These are phyloP conservation scores for Iberis amara DNA, from an alignment of 441 rosid species.

Conservation along the genomic window DNA sequence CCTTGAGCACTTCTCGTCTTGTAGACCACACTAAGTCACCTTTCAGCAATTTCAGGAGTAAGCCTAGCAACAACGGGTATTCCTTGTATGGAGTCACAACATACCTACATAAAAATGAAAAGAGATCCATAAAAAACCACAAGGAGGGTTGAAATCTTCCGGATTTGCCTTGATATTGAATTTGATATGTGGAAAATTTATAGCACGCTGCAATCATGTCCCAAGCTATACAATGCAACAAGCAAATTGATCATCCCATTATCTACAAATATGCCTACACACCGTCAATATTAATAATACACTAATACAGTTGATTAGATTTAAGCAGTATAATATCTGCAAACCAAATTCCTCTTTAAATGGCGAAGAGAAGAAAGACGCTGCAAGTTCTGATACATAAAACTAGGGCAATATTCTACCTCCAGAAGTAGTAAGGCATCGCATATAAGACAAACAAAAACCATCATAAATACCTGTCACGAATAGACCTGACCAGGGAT, in stretches of 20 bases:
- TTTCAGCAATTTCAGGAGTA: constrained; percentile 92
- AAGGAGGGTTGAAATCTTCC: constrained; percentile 7
- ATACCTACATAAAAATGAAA: constrained; percentile 48
- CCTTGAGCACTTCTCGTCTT: constrained; percentile 98
- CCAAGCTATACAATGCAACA: constrained; percentile 21
- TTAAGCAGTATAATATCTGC: constrained; percentile 16
- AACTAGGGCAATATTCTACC: constrained; percentile 10
- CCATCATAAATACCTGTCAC: constrained; percentile 15
- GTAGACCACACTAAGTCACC: constrained; percentile 98
- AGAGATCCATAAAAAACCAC: constrained; percentile 18
- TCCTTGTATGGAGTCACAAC: constrained; percentile 96
- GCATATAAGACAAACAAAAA: constrained; percentile 12
- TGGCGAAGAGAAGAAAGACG: constrained; percentile 3
- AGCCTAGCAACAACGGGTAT: constrained; percentile 84
- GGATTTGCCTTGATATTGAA: constrained; percentile 20
- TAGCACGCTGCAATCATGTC: constrained; percentile 16
- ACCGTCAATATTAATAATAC: not conserved
- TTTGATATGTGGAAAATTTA: constrained; percentile 15
- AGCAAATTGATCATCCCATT: constrained; percentile 23
- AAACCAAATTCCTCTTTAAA: constrained; percentile 1
- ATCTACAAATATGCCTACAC: constrained; percentile 18
- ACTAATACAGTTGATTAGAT: constrained; percentile 15
- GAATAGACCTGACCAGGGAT: not conserved
- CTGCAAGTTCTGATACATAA: constrained; percentile 10
- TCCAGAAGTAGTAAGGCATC: constrained; percentile 7